phyloP scores from a whole-genome alignment of 371 early-diverging fungal species.

The Mortierella sp. region DNA sequence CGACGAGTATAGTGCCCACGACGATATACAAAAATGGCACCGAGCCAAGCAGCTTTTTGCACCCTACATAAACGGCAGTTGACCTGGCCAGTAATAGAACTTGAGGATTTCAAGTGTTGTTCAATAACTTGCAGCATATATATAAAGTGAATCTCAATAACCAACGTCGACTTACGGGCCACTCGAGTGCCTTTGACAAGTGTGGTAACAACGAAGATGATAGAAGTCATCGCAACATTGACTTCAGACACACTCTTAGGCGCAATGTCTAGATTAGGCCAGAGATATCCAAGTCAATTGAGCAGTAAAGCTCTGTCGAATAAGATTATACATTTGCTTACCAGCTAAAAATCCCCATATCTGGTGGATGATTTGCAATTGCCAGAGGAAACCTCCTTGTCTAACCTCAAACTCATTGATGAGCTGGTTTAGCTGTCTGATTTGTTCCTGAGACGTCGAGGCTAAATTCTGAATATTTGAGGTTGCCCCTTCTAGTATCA shows the following conservation, averaged over 20 bases:
- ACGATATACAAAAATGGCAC: no score
- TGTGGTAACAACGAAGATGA: neutral
- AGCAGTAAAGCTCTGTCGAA: neutral
- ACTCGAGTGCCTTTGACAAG: neutral
- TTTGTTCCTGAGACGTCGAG: constrained; percentile 8
- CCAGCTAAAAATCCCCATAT: constrained; percentile 13
- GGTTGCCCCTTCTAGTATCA: neutral
- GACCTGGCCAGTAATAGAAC: neutral
- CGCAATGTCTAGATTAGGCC: neutral
- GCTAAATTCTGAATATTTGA: constrained; percentile 22
- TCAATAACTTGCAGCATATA: no score
- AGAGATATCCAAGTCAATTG: neutral
- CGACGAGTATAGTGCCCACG: no score
- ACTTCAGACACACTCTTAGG: neutral
- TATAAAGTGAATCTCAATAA: neutral
- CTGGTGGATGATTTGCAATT: neutral
- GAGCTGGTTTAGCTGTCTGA: constrained; percentile 15
- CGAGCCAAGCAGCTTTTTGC: no score
- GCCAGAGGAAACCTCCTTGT: constrained; percentile 4
- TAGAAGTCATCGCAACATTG: neutral
- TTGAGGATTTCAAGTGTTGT: neutral
- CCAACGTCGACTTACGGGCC: neutral
- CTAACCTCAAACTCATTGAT: constrained; percentile 10
- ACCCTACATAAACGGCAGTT: neutral
- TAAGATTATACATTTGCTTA: neutral